phyloP scores from a whole-genome alignment of 129 eudicot species.

The Tagetes erecta region DNA sequence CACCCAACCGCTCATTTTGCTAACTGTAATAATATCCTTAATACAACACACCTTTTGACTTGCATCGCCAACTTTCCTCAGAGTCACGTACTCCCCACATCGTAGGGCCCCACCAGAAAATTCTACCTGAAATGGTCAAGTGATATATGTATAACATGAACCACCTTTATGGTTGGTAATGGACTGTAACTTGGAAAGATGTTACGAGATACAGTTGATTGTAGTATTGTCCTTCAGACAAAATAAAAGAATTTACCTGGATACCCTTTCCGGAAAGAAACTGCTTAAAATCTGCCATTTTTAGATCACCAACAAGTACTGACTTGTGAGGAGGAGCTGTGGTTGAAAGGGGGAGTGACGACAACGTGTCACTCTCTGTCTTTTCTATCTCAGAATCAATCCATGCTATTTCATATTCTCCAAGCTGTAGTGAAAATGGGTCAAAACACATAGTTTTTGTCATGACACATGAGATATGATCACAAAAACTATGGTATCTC shows the following conservation, averaged over 20 bases:
- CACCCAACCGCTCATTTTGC: not conserved
- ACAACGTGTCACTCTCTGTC: slow-evolving; percentile 62
- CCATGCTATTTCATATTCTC: slow-evolving; percentile 98
- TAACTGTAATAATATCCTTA: not conserved
- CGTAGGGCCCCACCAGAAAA: slow-evolving; percentile 96
- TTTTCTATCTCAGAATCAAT: slow-evolving; percentile 90
- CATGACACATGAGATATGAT: not conserved
- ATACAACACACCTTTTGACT: slow-evolving; percentile 74
- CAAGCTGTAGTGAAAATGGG: slow-evolving; percentile 56
- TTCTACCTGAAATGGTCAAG: slow-evolving; percentile 64
- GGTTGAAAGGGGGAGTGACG: slow-evolving; percentile 80
- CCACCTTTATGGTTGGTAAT: not conserved
- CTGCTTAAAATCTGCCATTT: slow-evolving; percentile 97
- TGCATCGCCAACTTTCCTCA: slow-evolving; percentile 91
- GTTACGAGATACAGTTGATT: not conserved
- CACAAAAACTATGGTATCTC: not conserved
- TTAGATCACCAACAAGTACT: slow-evolving; percentile 92
- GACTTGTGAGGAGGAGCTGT: slow-evolving; percentile 86
- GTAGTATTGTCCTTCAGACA: slow-evolving; percentile 1
- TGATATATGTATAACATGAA: not conserved
- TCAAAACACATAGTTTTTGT: not conserved
- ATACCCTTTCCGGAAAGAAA: slow-evolving; percentile 92
- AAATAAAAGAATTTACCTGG: slow-evolving; percentile 50
- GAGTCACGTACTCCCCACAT: slow-evolving; percentile 90
- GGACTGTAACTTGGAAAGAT: not conserved